Conservation (phyloP, 495 filamentous ascomycete species). For the Tuber umbilicatum region DNA sequence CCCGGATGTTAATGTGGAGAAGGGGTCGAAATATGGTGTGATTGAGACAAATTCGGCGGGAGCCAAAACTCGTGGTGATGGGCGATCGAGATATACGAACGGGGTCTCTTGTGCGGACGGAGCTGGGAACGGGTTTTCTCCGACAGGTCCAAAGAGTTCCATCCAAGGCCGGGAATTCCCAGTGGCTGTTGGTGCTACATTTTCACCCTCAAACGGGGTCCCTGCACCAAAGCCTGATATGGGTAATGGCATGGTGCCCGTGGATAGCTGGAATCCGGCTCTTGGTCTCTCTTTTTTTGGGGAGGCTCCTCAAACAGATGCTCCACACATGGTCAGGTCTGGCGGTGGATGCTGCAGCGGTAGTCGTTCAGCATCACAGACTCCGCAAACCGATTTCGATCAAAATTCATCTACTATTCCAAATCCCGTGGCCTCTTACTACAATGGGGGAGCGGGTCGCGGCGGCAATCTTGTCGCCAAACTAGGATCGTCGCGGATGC, state of each 20-base stretch:
- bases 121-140: background rate
- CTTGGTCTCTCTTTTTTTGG: background rate
- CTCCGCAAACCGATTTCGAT: slow-evolving; percentile 13
- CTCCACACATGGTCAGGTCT: background rate
- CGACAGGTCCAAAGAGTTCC: background rate
- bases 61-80: background rate
- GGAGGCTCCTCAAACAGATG: background rate
- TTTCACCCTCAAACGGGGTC: slow-evolving; percentile 5
- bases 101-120: background rate
- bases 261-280: slow-evolving; percentile 16
- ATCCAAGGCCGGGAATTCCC: background rate
- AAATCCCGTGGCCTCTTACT: slow-evolving; percentile 5
- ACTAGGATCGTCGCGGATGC: background rate
- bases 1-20: slow-evolving; percentile 22
- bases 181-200: background rate
- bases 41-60: background rate
- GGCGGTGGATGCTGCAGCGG: slow-evolving; percentile 16
- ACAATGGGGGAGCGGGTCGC: slow-evolving; percentile 10
- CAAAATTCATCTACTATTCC: background rate
- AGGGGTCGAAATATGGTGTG: background rate
- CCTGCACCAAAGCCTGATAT: slow-evolving; percentile 19
- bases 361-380: slow-evolving; percentile 11
- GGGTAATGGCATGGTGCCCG: slow-evolving; percentile 11
- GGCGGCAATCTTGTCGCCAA: slow-evolving; percentile 5
- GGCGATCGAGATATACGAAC: background rate